A percentile compares a stretch with the other conserved stretches of the same genome.
These are phyloP conservation scores for Fraxinus velutina DNA, from an alignment of 305 asterid genomes.

Conservation along the genomic window DNA sequence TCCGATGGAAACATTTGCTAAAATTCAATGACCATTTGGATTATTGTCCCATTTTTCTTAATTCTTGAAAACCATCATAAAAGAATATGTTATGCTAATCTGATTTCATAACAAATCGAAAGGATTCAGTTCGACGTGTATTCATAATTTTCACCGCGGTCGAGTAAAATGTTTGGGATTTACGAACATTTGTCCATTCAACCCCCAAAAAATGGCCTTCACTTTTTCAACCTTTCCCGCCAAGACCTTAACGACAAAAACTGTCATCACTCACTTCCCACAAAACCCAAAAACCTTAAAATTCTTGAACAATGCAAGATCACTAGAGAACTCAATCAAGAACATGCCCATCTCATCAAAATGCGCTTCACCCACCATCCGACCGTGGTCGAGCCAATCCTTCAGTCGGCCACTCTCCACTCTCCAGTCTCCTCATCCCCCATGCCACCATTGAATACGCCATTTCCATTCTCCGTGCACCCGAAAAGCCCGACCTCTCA, in stretches of 20 bases:
- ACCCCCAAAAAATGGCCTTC: constrained; percentile 24
- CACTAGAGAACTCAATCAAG: constrained; percentile 39
- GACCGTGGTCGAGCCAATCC: constrained; percentile 41
- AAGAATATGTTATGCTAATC: no score
- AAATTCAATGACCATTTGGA: no score
- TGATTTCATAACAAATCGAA: no score
- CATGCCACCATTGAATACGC: constrained; percentile 38
- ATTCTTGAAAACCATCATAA: no score
- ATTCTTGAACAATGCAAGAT: constrained; percentile 47
- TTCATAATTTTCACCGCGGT: neutral
- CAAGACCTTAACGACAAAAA: constrained; percentile 17
- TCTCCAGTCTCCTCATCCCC: constrained; percentile 28
- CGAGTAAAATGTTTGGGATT: neutral
- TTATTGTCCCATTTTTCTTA: no score
- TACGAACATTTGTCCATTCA: neutral
- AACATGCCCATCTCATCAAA: constrained; percentile 43
- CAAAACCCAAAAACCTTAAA: constrained; percentile 35
- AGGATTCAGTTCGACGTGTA: no score
- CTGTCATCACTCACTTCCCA: constrained; percentile 25
- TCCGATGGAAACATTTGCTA: no score
- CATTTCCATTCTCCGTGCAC: constrained; percentile 27
- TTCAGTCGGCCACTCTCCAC: constrained; percentile 36
- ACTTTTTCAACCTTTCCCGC: constrained; percentile 26
- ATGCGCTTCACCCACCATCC: constrained; percentile 42
- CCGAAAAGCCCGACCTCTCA: constrained; percentile 32